phyloP scores from a whole-genome alignment of 2,329 filamentous ascomycete species.

The Venturia oleaginea region DNA sequence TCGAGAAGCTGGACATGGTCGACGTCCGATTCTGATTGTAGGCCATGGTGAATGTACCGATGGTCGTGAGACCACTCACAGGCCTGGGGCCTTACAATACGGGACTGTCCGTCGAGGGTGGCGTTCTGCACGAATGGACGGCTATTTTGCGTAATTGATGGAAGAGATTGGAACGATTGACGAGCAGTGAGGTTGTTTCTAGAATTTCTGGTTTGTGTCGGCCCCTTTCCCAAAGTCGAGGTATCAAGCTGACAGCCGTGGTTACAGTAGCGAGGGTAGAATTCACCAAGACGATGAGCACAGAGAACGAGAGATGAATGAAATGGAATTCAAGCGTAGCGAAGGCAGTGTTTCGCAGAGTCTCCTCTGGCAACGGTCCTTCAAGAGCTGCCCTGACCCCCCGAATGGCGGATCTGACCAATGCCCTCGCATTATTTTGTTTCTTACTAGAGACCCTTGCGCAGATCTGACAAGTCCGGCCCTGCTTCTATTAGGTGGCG shows the following conservation, averaged over 20 bases:
- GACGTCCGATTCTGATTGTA: constrained; percentile 48
- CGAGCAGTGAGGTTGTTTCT: not conserved
- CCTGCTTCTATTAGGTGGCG: not conserved
- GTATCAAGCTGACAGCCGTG: not conserved
- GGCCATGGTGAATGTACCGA: constrained; percentile 36
- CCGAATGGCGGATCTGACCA: not conserved
- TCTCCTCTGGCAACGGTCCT: not conserved
- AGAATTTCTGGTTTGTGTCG: not conserved
- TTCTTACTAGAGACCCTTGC: not conserved
- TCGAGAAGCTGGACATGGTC: constrained; percentile 52
- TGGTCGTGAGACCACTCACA: constrained; percentile 22
- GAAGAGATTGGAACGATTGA: not conserved
- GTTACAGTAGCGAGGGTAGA: not conserved
- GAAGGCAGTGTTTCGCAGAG: not conserved
- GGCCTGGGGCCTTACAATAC: constrained; percentile 21
- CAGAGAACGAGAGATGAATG: not conserved
- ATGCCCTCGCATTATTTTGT: not conserved
- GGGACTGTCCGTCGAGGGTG: constrained; percentile 6
- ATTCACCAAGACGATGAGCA: not conserved
- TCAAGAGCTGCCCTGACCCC: not conserved
- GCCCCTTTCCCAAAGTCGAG: not conserved
- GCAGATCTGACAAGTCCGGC: not conserved
- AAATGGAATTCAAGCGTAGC: not conserved
- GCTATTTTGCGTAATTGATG: not conserved
- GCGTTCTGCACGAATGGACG: not conserved